Conservation (phyloP, 495 filamentous ascomycete genomes). For the Sabuloglossum arenarium region DNA sequence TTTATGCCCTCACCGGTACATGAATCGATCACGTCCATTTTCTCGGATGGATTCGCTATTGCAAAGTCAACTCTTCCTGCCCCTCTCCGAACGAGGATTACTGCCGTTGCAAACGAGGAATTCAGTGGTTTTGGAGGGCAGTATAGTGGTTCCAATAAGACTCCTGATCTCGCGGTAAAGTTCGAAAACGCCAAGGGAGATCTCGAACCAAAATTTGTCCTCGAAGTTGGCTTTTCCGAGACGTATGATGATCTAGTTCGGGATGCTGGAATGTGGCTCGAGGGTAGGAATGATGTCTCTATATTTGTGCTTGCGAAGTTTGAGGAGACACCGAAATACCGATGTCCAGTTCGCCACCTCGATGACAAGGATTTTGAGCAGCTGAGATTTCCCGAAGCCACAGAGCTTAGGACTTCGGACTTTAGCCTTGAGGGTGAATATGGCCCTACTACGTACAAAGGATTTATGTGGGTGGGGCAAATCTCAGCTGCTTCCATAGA, state of each 20-base stretch:
- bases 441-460: not conserved
- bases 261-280: not conserved
- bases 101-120: not conserved
- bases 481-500: not conserved
- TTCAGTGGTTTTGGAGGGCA: not conserved
- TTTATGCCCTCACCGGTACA: not conserved
- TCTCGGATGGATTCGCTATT: not conserved
- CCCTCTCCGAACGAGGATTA: not conserved
- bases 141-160: not conserved
- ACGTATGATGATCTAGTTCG: not conserved
- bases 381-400: not conserved
- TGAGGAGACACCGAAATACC: not conserved
- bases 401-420: not conserved
- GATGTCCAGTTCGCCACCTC: not conserved
- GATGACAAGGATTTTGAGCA: not conserved
- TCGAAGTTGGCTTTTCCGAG: not conserved
- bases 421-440: not conserved
- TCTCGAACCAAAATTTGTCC: not conserved
- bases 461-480: not conserved
- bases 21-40: not conserved
- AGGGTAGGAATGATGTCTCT: not conserved
- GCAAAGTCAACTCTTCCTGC: not conserved
- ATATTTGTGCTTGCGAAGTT: not conserved
- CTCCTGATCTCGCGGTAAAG: not conserved
- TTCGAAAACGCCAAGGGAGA: not conserved